Conservation (phyloP, 805 yeast species). For the Saccharomycopsis lassenensis region DNA sequence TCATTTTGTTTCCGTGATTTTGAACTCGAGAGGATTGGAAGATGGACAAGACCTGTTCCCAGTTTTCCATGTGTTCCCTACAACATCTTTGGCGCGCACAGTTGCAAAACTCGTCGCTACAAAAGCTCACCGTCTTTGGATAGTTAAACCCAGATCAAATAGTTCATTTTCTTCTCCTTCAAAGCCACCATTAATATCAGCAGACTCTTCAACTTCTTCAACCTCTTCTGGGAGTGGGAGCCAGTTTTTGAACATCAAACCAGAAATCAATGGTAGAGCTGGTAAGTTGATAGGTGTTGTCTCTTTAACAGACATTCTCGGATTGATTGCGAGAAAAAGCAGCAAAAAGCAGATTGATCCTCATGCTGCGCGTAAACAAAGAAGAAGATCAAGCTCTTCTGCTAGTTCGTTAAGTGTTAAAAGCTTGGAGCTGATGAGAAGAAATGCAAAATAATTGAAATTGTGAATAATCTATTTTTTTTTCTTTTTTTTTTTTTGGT, state of each 20-base stretch:
- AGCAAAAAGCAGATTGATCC: conserved; percentile 56
- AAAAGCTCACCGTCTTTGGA: conserved; percentile 81
- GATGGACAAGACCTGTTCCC: conserved; percentile 96
- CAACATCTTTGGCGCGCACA: conserved; percentile 74
- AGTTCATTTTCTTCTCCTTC: conserved; percentile 19
- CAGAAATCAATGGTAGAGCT: conserved; percentile 42
- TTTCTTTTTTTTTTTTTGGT: no score
- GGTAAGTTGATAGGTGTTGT: conserved; percentile 88
- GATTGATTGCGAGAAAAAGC: conserved; percentile 57
- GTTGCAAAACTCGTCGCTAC: conserved; percentile 95
- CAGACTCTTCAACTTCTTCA: conserved; percentile 20
- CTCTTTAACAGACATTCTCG: conserved; percentile 81
- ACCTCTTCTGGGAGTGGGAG: conserved; percentile 9
- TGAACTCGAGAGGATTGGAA: conserved; percentile 80
- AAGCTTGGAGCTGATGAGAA: conserved; percentile 10
- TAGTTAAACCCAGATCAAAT: conserved; percentile 44
- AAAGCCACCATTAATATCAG: conserved; percentile 19
- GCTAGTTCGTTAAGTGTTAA: conserved; percentile 14
- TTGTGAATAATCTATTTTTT: no score
- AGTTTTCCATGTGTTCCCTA: conserved; percentile 80
- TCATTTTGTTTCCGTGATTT: conserved; percentile 77
- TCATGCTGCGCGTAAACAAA: conserved; percentile 42
- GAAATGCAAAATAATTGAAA: conserved; percentile 6
- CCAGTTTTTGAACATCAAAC: conserved; percentile 19
- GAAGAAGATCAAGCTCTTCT: conserved; percentile 14